Evolutionary conservation across 495 filamentous ascomycete genomes (phyloP).

Genomic region (Penicillium riverlandense): DNA sequence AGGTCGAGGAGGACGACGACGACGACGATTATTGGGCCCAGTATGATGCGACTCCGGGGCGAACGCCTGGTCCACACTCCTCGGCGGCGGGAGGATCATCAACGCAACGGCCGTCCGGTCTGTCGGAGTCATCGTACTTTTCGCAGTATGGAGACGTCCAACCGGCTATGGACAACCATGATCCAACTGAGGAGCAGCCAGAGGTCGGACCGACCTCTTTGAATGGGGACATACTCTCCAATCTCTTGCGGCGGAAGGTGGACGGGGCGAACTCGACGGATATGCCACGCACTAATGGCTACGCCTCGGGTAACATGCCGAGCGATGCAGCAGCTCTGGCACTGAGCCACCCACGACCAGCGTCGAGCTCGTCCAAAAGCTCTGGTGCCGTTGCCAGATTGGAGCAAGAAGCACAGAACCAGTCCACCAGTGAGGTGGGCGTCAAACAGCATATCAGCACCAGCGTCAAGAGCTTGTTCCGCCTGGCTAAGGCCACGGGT

Average conservation of each 20-base stretch:
- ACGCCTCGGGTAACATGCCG: slow-evolving; percentile 9
- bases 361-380: slow-evolving; percentile 47
- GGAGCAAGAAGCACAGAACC: slow-evolving; percentile 56
- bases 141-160: slow-evolving; percentile 84
- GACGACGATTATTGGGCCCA: slow-evolving; percentile 93
- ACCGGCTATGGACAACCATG: slow-evolving; percentile 83
- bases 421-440: slow-evolving; percentile 65
- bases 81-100: slow-evolving; percentile 42
- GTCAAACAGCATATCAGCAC: slow-evolving; percentile 85
- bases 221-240: slow-evolving; percentile 41
- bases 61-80: slow-evolving; percentile 65
- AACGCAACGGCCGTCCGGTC: slow-evolving; percentile 3
- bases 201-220: slow-evolving; percentile 47
- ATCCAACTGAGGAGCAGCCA: slow-evolving; percentile 57
- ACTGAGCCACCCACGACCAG: slow-evolving; percentile 38
- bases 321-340: slow-evolving; percentile 15
- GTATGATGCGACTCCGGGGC: slow-evolving; percentile 78
- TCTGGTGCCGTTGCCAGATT: slow-evolving; percentile 56
- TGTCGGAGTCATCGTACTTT: slow-evolving; percentile 54
- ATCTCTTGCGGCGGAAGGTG: slow-evolving; percentile 26
- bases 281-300: slow-evolving; percentile 17
- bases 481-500: slow-evolving; percentile 70
- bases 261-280: slow-evolving; percentile 9
- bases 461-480: slow-evolving; percentile 81
- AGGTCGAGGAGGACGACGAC: slow-evolving; percentile 67